These are phyloP conservation scores for Nasturtium officinale DNA, from an alignment of 345 rosid genomes.

Conservation along the genomic window DNA sequence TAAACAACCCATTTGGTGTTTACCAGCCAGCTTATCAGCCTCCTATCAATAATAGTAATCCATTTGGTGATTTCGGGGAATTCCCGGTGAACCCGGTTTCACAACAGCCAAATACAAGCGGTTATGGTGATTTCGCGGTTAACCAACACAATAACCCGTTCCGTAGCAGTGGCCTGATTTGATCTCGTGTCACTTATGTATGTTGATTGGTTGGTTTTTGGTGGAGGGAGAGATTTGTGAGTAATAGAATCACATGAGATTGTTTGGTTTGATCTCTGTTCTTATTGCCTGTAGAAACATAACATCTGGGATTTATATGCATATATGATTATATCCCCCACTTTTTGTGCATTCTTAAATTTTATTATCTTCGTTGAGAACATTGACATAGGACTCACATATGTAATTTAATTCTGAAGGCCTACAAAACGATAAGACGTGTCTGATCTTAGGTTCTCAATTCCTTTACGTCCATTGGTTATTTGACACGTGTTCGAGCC, in stretches of 20 bases:
- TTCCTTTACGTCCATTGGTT: not conserved
- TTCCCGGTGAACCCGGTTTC: conserved; percentile 40
- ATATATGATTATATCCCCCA: conserved; percentile 30
- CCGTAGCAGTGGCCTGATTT: conserved; percentile 67
- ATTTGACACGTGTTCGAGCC: not conserved
- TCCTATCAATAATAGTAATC: conserved; percentile 51
- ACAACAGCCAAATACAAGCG: conserved; percentile 38
- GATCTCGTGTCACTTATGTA: conserved; percentile 7
- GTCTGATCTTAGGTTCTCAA: conserved; percentile 8
- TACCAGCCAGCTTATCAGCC: conserved; percentile 61
- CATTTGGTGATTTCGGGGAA: conserved; percentile 62
- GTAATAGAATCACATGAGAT: conserved; percentile 38
- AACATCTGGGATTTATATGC: conserved; percentile 21
- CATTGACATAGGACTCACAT: not conserved
- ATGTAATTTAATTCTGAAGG: not conserved
- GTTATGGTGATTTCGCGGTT: conserved; percentile 43
- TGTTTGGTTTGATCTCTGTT: conserved; percentile 38
- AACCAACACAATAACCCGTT: conserved; percentile 44
- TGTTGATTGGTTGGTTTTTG: conserved; percentile 12
- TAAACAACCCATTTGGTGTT: conserved; percentile 66
- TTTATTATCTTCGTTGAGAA: not conserved
- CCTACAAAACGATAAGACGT: not conserved
- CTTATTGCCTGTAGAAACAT: conserved; percentile 19
- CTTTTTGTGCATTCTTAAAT: not conserved
- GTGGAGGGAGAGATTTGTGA: conserved; percentile 33